These are phyloP conservation scores for Xylaria sp. DNA, from an alignment of 2,329 filamentous ascomycete genomes.

Conservation along the genomic window DNA sequence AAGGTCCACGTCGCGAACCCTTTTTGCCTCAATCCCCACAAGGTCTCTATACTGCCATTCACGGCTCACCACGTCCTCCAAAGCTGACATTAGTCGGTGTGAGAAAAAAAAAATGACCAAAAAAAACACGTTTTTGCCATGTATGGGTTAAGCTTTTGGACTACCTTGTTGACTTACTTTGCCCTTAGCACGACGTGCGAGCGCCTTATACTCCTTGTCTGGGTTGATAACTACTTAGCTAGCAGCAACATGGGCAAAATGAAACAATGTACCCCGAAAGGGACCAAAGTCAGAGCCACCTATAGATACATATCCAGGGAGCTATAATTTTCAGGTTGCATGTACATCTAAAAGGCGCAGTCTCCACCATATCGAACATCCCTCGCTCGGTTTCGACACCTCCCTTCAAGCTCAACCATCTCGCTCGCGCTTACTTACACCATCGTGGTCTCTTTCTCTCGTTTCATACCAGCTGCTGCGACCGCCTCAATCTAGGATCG, in stretches of 20 bases:
- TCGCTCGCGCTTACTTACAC: neutral
- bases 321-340: no score
- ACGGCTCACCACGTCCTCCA: conserved; percentile 16
- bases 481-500: neutral
- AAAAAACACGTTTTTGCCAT: no score
- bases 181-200: no score
- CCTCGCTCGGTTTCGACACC: neutral
- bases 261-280: neutral
- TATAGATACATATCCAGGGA: no score
- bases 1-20: conserved; percentile 10
- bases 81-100: conserved; percentile 12
- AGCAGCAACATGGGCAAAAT: neutral
- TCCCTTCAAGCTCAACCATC: neutral
- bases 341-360: neutral
- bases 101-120: no score
- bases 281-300: neutral
- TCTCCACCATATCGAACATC: neutral
- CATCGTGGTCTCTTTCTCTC: neutral
- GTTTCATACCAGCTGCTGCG: conserved; percentile 17
- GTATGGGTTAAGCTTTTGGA: no score
- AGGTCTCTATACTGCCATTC: conserved; percentile 17
- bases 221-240: no score
- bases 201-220: no score
- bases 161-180: no score
- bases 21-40: conserved; percentile 9